Percentiles rank a stretch among this genome's conserved stretches.
Conservation (phyloP, 306 rosid genomes). For the barrel medic (Medicago truncatula) region MtrunA17r5.0-ANR NC_053045.1:44738001-44738500, state of each 20-base stretch:
- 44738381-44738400: constrained; percentile 26
- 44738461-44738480: background rate
- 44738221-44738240: constrained; percentile 37
- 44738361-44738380: constrained; percentile 29
- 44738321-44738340: constrained; percentile 86
- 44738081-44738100: constrained; percentile 31
- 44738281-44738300: constrained; percentile 95
- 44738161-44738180: constrained; percentile 33
- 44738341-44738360: constrained; percentile 49
- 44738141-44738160: constrained; percentile 47
- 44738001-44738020: constrained; percentile 97
- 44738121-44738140: constrained; percentile 30
- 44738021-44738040: constrained; percentile 97
- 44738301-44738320: constrained; percentile 99
- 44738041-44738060: constrained; percentile 88
- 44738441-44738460: constrained; percentile 25
- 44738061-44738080: constrained; percentile 47
- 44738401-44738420: constrained; percentile 5
- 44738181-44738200: background rate
- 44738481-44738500: constrained; percentile 29
- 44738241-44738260: constrained; percentile 52
- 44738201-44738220: constrained; percentile 27
- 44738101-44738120: constrained; percentile 39
- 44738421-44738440: constrained; percentile 23
- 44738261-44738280: constrained; percentile 97